phyloP scores from a whole-genome alignment of 2,329 filamentous ascomycete genomes.

The Fusarium veterinarium region DNA sequence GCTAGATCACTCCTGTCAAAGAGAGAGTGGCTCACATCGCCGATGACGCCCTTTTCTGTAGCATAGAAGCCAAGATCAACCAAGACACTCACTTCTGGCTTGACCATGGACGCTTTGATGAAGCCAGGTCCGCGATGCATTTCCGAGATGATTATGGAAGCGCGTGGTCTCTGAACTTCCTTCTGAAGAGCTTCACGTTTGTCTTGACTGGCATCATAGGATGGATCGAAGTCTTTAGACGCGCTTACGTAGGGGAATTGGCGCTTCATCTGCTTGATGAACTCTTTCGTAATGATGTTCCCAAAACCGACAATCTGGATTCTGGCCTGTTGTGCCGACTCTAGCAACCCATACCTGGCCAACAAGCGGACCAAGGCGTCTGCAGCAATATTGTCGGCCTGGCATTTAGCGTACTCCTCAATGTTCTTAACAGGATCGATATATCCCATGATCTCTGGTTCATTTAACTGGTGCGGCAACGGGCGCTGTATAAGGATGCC shows the following conservation, averaged over 20 bases:
- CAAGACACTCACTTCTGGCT: background rate
- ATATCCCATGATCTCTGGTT: background rate
- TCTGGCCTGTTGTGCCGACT: background rate
- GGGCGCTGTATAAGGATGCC: background rate
- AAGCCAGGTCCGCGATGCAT: background rate
- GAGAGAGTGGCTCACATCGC: background rate
- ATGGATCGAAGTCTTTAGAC: background rate
- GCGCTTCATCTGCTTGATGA: background rate
- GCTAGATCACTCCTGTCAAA: background rate
- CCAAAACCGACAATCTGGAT: background rate
- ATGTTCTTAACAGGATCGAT: background rate
- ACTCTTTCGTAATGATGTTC: background rate
- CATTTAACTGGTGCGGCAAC: fast-evolving
- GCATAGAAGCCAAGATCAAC: background rate
- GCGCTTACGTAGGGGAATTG: background rate
- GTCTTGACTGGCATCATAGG: fast-evolving
- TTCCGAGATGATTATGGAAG: background rate
- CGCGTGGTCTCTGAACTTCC: background rate
- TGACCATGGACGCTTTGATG: background rate
- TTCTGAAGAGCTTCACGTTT: fast-evolving
- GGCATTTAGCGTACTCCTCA: background rate
- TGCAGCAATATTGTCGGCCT: background rate
- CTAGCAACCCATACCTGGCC: background rate
- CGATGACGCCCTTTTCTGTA: background rate
- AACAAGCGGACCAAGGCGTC: background rate